These are phyloP conservation scores for Cetraspora pellucida DNA, from an alignment of 192 early-diverging fungal genomes.

Conservation along the genomic window DNA sequence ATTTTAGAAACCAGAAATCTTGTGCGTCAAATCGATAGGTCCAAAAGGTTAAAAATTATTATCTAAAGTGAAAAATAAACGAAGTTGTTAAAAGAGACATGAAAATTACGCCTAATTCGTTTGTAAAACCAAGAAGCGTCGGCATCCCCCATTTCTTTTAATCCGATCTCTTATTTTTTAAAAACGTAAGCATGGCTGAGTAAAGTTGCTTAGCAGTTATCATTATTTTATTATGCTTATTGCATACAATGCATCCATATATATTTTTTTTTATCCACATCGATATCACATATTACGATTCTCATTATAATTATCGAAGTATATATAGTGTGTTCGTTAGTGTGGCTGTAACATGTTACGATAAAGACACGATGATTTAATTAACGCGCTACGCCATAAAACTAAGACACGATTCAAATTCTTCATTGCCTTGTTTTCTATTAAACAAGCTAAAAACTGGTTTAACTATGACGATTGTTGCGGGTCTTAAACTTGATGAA, in stretches of 20 bases:
- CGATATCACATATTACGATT: neutral
- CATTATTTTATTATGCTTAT: neutral
- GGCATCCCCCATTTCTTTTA: neutral
- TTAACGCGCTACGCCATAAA: too few relatives aligned
- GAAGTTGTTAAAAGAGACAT: neutral
- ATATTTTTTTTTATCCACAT: neutral
- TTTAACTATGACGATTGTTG: too few relatives aligned
- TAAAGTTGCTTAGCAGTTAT: constrained; percentile 7
- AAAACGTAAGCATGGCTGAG: neutral
- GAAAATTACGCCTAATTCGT: neutral
- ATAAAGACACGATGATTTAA: too few relatives aligned
- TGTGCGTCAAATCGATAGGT: neutral
- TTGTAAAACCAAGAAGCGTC: neutral
- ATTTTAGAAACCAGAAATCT: neutral
- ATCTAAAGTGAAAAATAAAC: neutral
- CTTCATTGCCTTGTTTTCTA: too few relatives aligned
- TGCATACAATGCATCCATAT: neutral
- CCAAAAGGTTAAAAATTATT: neutral
- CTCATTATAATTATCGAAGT: neutral
- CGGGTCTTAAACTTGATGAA: too few relatives aligned
- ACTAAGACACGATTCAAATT: too few relatives aligned
- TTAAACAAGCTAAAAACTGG: too few relatives aligned
- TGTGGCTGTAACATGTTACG: too few relatives aligned
- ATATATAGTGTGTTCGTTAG: neutral
- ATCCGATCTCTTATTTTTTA: neutral